Evolutionary conservation across 2,329 filamentous ascomycete species (phyloP), one percentile per base, ranked within the genome.

Genomic region (Aspergillus aculeatus): DNA sequence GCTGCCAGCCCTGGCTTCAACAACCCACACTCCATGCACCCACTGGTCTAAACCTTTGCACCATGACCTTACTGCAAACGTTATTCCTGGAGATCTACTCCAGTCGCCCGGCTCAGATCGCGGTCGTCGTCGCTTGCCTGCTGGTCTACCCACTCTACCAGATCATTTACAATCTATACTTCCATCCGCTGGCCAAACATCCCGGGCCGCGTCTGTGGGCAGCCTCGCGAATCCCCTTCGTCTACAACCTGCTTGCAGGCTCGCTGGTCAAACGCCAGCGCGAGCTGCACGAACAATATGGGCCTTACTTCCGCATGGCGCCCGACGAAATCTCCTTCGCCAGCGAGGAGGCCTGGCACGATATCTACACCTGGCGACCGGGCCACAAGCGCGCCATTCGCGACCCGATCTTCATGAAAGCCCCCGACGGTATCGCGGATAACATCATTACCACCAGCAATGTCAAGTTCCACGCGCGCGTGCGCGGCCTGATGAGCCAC

Each of bases 241-340:
- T 91, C 0, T 88, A 90, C 68, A 86, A 84, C 21, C 90, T 91
- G 44, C 49, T 56, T 14, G 56, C 49, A 1, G 69, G 68, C 7
- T 65, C 62, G 2, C 62, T 72, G 5, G 59, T 63, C 16, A 65
- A 66, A 16, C 59, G 67, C 5, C 62, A 71, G n/a, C 52, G 65
- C 4, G 50, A 65, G 7, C 52, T 72, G 5, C 72, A 74, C 51
- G 19, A 62, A 29, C 63, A 62, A 26, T 71, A 74, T 32, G 72
- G 72, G 4, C 52, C 67, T 10, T 63, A 73, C 14, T 65, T 74
- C 4, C 69, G 71, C 2, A 68, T 74, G 24, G 70, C 66, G 12
- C 68, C 68, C 1, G 64, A 69, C 23, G 66, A 73, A 44, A 62
- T 73, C 5, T 62, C 63, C 26, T 70, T 73, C 49, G 57, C 60